A percentile compares a stretch with the other conserved stretches of the same genome.
phyloP scores from a whole-genome alignment of 1,284 basidiomycete species.

The Flammula alnicola region DNA sequence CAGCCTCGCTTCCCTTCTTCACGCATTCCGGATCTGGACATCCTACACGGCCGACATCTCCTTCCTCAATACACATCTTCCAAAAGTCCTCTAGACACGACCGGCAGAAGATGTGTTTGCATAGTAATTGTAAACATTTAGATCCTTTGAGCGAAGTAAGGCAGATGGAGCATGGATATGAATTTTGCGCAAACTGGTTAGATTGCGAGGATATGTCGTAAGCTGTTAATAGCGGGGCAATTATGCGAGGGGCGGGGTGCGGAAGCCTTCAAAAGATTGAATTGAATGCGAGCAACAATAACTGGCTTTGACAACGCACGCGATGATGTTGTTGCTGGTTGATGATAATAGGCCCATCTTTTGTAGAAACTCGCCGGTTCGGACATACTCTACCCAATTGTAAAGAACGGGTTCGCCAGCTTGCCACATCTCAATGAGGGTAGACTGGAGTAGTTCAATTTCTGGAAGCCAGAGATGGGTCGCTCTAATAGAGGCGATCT shows the following conservation, averaged over 20 bases:
- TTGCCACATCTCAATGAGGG: constrained; percentile 60
- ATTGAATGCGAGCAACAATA: constrained; percentile 12
- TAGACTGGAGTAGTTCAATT: constrained; percentile 39
- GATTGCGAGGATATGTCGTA: constrained; percentile 52
- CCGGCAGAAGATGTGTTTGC: constrained; percentile 76
- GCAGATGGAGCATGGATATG: constrained; percentile 74
- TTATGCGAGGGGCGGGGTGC: constrained; percentile 57
- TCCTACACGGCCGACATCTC: constrained; percentile 67
- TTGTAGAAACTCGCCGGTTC: constrained; percentile 63
- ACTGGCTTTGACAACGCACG: constrained; percentile 40
- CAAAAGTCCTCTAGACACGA: constrained; percentile 76
- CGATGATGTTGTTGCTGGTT: constrained; percentile 40
- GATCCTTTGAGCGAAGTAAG: constrained; percentile 71
- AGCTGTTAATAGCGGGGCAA: constrained; percentile 51
- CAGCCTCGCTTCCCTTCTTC: constrained; percentile 64
- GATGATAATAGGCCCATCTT: constrained; percentile 33
- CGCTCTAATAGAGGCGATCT: constrained; percentile 57
- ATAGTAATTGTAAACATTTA: constrained; percentile 67
- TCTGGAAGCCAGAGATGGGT: constrained; percentile 64
- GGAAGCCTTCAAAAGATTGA: constrained; percentile 45
- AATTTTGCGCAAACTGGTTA: constrained; percentile 59
- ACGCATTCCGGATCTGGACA: constrained; percentile 80
- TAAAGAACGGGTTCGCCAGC: constrained; percentile 65
- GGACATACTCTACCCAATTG: constrained; percentile 71
- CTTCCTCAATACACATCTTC: constrained; percentile 74